Evolutionary conservation across 1,139 yeast genomes (phyloP).

Genomic region (Candida sp.): DNA sequence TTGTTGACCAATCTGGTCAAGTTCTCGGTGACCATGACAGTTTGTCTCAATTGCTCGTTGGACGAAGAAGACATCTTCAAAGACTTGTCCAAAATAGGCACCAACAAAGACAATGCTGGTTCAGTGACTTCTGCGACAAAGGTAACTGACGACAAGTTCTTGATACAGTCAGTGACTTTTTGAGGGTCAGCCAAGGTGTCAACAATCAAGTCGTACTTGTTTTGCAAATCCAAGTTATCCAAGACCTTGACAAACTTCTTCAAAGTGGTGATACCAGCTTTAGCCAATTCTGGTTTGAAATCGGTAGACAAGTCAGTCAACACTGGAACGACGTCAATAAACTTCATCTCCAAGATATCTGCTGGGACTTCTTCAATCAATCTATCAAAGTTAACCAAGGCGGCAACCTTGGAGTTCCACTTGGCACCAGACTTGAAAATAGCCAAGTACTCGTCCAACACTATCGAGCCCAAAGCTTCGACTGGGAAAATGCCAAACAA

Average conservation of each 20-base stretch:
- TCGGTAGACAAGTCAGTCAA: conserved; percentile 92
- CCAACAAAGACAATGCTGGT: conserved; percentile 88
- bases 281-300: conserved; percentile 94
- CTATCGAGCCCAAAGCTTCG: conserved; percentile 78
- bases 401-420: conserved; percentile 91
- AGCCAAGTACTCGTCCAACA: conserved; percentile 61
- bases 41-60: conserved; percentile 95
- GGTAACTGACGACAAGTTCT: conserved; percentile 89
- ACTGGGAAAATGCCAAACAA: conserved; percentile 71
- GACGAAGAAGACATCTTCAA: conserved; percentile 88
- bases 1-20: conserved; percentile 95
- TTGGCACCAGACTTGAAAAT: conserved; percentile 86
- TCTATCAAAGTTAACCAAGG: conserved; percentile 72
- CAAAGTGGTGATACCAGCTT: conserved; percentile 76
- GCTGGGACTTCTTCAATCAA: conserved; percentile 82
- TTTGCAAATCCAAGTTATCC: conserved; percentile 91
- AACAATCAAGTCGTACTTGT: conserved; percentile 84
- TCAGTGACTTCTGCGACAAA: conserved; percentile 99
- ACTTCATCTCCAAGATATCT: conserved; percentile 82
- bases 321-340: conserved; percentile 80
- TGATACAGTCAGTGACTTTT: conserved; percentile 89
- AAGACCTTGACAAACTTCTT: conserved; percentile 76
- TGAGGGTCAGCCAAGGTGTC: conserved; percentile 90
- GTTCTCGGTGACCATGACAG: conserved; percentile 96
- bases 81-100: conserved; percentile 92